Evolutionary conservation across 2,329 filamentous ascomycete genomes (phyloP), one percentile per base, ranked within the genome.

Genomic region (Alternaria conjuncta): DNA sequence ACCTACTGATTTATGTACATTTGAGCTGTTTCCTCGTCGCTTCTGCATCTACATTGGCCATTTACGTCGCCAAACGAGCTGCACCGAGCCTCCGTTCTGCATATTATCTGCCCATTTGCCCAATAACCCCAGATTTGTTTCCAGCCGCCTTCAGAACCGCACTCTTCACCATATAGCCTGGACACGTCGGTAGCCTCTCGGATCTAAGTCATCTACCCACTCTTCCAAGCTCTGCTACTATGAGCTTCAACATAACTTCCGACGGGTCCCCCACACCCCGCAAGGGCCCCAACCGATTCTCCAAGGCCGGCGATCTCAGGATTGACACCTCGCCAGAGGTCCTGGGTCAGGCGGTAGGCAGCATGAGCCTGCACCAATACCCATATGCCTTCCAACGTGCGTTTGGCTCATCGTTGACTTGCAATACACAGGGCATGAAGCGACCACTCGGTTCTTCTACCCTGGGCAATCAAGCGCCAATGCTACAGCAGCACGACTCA

Each of bases 251-350:
- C 60, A 80, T 81, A 67, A 77, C 79, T 65, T 78, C 78, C 61
- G 78, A 80, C 67, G 79, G 79, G 25, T 82, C 80, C 55, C 80
- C 80, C 28, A 81, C 79, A 36, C 80, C 79, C 28, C 80, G 80
- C 71, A 82, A 82, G 64, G 70, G 69, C 45, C 49, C 69, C 28
- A 41, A 65, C 46, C 72, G 75, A 60, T 77, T 78, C 66, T 60
- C 72, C 36, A 67, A 70, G 60, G 64, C 75, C 47, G 74, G 74
- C 30, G 78, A 79, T 57, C 69, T 78, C 55, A 72, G 64, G 50
- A 61, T 77, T 54, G 75, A 78, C 43, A 78, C 75, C 51, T 79
- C 78, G 55, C 74, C 77, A 63, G 76, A 78, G 69, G 67, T 67
- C 59, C 62, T 79, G 65, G 75, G 75, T 55, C 69, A 73, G 66